Evolutionary conservation across 768 basidiomycete genomes (phyloP), one percentile per base, ranked within the genome.

Genomic region (Hypsizygus marmoreus): DNA sequence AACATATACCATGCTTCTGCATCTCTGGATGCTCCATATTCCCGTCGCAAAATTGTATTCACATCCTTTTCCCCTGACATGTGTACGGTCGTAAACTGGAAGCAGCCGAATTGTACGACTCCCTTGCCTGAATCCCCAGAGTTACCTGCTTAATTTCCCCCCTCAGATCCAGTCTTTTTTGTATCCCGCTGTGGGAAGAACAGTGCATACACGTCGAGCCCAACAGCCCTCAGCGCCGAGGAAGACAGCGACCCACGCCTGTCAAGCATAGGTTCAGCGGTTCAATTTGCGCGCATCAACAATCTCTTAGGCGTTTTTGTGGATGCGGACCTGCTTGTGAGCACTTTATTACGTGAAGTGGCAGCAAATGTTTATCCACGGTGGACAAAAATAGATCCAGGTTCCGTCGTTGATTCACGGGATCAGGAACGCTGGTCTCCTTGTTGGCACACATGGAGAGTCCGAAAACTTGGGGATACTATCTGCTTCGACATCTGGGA

Each of bases 1-100:
- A 83, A 83, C 39, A 86, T 97, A 43, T 93, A 91, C 63, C 77
- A 83, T 48, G 81, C 80, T 4, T 79, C 82, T 17, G 71, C 74
- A 39, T 66, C 69, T 39, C 63, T 74, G 20, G 80, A 80, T 22
- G 74, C 73, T 30, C 71, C 73, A 23, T 67, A 72, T 46, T 71
- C 72, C 38, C 82, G 88, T 44, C 76, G 94, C 39, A 86, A 86
- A 55, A 82, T 97, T 49, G 81, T 92, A n/a, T 93, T 99, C 62
- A 86, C 86, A 29, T 95, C 93, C 5, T 98, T 90, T 65, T 87
- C 88, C 37, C 91, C 95, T 7, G 85, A 90, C 61, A 81, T 93
- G 0, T 95, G 93, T 65, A 82, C 90, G 6, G 86, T 90, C 12
- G 67, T 97, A 44, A 98, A 99, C 60, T 98, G 95, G 97, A 99